A percentile compares a stretch with the other conserved stretches of the same genome.
Conservation (phyloP, 148 eudicot genomes). For the Rhododendron griersonianum region DNA sequence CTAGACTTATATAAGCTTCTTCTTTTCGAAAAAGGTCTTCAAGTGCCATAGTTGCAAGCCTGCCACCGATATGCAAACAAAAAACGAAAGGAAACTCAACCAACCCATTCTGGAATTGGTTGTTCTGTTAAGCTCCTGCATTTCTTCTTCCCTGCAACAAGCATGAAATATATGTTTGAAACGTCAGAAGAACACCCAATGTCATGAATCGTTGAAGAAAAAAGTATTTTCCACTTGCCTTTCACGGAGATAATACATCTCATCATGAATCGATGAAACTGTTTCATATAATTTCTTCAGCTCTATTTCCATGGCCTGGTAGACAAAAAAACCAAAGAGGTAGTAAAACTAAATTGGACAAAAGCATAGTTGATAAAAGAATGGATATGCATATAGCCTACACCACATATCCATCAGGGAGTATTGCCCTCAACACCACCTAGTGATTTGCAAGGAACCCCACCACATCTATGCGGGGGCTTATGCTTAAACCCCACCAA, state of each 20-base stretch:
- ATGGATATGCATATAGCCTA: background rate
- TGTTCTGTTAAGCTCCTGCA: conserved; percentile 66
- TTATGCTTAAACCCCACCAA: background rate
- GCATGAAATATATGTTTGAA: background rate
- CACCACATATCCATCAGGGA: background rate
- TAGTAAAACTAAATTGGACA: background rate
- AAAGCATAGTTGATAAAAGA: background rate
- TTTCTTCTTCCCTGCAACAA: conserved; percentile 78
- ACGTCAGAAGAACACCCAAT: background rate
- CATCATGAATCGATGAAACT: conserved; percentile 68
- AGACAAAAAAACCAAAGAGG: background rate
- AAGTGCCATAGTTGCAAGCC: conserved; percentile 83
- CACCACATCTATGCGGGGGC: background rate
- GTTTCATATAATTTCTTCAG: conserved; percentile 71
- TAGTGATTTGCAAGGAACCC: background rate
- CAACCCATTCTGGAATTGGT: conserved; percentile 80
- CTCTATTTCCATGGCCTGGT: conserved; percentile 82
- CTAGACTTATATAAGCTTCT: conserved; percentile 63
- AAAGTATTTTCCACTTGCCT: conserved; percentile 40
- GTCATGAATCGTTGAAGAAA: background rate
- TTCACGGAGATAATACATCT: conserved; percentile 83
- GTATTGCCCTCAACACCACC: background rate
- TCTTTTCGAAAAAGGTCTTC: conserved; percentile 85
- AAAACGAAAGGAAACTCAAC: conserved; percentile 67
- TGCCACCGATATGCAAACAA: conserved; percentile 71